phyloP scores from a whole-genome alignment of 1,284 basidiomycete genomes.

The Marasmius oreades region DNA sequence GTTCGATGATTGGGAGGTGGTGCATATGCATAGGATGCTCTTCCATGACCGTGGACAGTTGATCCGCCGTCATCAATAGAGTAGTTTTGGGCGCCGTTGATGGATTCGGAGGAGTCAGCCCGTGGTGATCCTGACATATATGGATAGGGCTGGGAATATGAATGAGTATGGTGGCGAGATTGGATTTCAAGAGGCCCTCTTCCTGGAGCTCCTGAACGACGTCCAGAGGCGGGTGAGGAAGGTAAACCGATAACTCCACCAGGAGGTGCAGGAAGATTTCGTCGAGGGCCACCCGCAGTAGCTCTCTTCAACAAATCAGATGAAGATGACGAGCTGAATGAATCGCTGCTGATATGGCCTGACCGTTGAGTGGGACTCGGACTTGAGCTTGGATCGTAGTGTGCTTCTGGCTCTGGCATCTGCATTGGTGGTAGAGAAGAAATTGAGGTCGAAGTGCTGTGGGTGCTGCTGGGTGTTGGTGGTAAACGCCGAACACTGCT shows the following conservation, averaged over 20 bases:
- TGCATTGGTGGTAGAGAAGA: neutral
- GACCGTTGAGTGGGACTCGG: neutral
- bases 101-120: neutral
- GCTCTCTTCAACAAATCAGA: slow-evolving; percentile 5
- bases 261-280: slow-evolving; percentile 1
- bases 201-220: neutral
- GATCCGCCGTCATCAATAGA: neutral
- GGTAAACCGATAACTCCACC: neutral
- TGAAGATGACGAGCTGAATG: slow-evolving; percentile 4
- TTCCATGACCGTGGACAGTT: neutral
- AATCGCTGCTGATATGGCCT: slow-evolving; percentile 7
- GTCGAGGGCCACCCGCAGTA: neutral
- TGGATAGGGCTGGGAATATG: neutral
- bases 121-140: neutral
- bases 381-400: slow-evolving; percentile 1
- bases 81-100: neutral
- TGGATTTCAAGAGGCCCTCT: neutral
- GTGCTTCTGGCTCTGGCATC: slow-evolving; percentile 13
- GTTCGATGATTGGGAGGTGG: neutral
- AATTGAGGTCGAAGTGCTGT: slow-evolving; percentile 4
- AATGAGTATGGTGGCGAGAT: neutral
- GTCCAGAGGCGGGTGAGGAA: neutral
- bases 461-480: slow-evolving; percentile 33
- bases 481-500: slow-evolving; percentile 33
- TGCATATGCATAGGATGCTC: neutral